Evolutionary conservation across 345 rosid species (phyloP), one percentile per base, ranked within the genome.

Genomic region (Erysimum cheiranthoides): DNA sequence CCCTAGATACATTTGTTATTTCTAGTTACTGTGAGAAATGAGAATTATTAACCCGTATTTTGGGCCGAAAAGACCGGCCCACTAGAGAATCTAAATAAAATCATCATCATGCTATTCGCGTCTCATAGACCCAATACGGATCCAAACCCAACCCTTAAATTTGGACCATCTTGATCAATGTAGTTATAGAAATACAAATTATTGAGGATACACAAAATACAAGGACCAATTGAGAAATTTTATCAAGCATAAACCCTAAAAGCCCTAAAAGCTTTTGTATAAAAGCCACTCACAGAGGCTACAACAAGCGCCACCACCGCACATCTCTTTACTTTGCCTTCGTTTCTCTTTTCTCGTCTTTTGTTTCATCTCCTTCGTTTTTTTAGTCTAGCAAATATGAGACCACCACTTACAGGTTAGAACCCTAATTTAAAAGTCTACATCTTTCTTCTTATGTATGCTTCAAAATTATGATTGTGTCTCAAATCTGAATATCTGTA

Each of bases 341-440:
- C 3, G 6, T 34, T 27, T 11, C 2, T 60, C 11, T 7, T 1
- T 10, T 60, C 54, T 61, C 68, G 47, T 49, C 61, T 47, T n/a
- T 49, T 8, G 11, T 43, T 32, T 21, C 25, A 21, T 21, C 25
- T 21, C 25, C 56, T 17, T 16, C 17, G 5, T 58, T 58, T 47
- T 62, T 62, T 40, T n/a, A 5, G 34, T 25, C 28, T 11, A 43
- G 10, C 21, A 65, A 16, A 56, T 3, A 74, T 74, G 78, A 74
- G 78, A 46, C 72, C 72, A 7, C 72, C 78, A 6, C 10, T 65
- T 42, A 66, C 64, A 45, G 66, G 78, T 74, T 45, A 66, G 0
- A 45, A 30, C 14, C 25, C 17, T 52, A 5, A 17, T 28, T 28
- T 30, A 28, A 42, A 42, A 61, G 52, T 4, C 43, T 14, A 8